Evolutionary conservation across 176 grass and related monocot genomes (phyloP), one percentile per base, ranked within the genome.

Genomic region (Areca catechu): DNA sequence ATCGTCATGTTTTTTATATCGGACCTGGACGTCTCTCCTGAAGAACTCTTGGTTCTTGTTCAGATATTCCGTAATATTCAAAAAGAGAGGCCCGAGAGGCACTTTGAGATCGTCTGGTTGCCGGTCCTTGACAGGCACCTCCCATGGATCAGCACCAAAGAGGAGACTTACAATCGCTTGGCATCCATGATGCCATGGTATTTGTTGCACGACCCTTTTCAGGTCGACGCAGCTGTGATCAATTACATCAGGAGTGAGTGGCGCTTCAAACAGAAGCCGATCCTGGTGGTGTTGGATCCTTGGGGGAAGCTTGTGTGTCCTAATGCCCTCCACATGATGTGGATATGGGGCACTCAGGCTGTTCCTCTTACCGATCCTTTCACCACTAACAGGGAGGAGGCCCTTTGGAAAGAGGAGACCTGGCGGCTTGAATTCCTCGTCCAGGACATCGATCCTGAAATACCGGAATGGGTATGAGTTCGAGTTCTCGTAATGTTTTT

Each of bases 1-100:
- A 82, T 76, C n/a, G 79, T 82, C 5, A 82, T 82, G 72, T 49
- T 82, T 3, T 82, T 71, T 17, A 48, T 82, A 25, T 61, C 79
- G 48, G 72, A 82, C 72, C 47, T 82, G 6, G 72, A 76, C 47
- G 60, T 82, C 54, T 62, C 51, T 48, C 10, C 61, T 4, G 79
- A 82, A 66, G 79, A 82, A 66, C 48, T 82, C 37, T 71, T 71
- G 51, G 72, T 82, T 16, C 72, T 82, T 16, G 7, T 71, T 15
- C 79, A 82, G 57, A 76, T 76, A 21, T 76, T 71, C 51, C 66
- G 60, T 23, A 72, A 82, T 20, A 55, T 59, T 30, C 72, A 76
- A 1, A 60, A 64, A 7, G 72, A 48, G 62, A 61, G 50, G 20
- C 3, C 55, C 16, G 79, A 82, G 19, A 34, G 79, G 18, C 61